Percentiles rank a stretch among this genome's conserved stretches.
Conservation (phyloP, 169 alveolate species). For the Plasmodium gonderi region DNA sequence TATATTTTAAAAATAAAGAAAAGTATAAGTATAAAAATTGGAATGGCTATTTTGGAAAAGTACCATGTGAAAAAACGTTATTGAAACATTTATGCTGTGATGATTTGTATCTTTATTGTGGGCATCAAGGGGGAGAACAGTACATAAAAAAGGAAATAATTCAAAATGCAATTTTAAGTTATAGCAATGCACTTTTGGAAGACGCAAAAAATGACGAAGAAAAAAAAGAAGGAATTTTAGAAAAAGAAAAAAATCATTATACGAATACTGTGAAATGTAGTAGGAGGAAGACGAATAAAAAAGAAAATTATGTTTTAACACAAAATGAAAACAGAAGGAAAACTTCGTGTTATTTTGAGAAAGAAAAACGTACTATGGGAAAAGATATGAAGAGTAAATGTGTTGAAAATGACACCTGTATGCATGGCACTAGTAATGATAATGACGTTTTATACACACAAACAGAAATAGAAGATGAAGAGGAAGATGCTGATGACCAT, state of each 20-base stretch:
- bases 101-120: constrained; percentile 81
- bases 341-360: not conserved
- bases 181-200: not conserved
- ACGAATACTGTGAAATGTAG: not conserved
- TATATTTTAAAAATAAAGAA: constrained; percentile 67
- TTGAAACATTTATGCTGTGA: constrained; percentile 65
- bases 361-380: not conserved
- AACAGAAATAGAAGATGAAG: not conserved
- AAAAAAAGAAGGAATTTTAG: not conserved
- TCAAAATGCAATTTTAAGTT: constrained; percentile 61
- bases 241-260: not conserved
- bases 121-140: constrained; percentile 86
- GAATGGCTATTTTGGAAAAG: constrained; percentile 72
- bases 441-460: not conserved
- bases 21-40: constrained; percentile 68
- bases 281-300: not conserved
- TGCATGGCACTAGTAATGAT: not conserved
- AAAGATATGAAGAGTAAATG: constrained; percentile 36
- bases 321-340: constrained; percentile 1
- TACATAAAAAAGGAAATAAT: constrained; percentile 72
- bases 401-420: not conserved
- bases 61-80: constrained; percentile 53
- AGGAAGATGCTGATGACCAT: not conserved
- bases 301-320: not conserved
- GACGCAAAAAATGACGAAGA: not conserved